Base-by-base conservation (phyloP, 2,329 filamentous ascomycete genomes). In the Cercospora janseana region DNA sequence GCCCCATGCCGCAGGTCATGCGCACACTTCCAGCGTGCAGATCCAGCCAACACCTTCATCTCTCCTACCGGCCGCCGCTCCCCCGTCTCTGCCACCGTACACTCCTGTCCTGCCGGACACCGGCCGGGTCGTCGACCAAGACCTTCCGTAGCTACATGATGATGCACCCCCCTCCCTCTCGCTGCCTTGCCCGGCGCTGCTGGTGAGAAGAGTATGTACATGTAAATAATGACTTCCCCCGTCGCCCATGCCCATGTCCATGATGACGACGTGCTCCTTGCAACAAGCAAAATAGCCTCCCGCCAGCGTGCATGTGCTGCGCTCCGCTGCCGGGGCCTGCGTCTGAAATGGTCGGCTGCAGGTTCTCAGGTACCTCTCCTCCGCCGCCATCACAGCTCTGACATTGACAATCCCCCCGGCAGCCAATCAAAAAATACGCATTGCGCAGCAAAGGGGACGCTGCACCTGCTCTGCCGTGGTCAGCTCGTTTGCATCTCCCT, bases 321-420 rank as follows among this genome's bases (percentile, higher is more conserved):
- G 31, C 45, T 27, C 47, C 43, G 24, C 40, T 18, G 41, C 47
- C 47, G 26, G 45, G n/a, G n/a, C n/a, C n/a, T n/a, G n/a, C n/a
- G n/a, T n/a, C n/a, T n/a, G n/a, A 42, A 15, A 12, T 28, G 20
- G 38, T 32, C 20, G 32, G 8, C 15, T 44, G 34, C 32, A 47
- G 45, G 29, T 47, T 38, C 45, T 47, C 31, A 34, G 35, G 45
- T 47, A 47, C 45, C 27, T 29, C 27, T 24, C 21, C 28, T 16
- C 23, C n/a, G 27, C 34, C 23, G 41, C 29, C 42, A 45, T 51
- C 20, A 37, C 31, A 24, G 18, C 31, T 31, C 24, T 40, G 26
- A 20, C 47, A 37, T 37, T 38, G 27, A 24, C 38, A 28, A 27
- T 21, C 16, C 16, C 20, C 18, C 38, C 7, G 21, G 23, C 10